Conservation (phyloP, 1,284 basidiomycete species). For the Malassezia globosa region DNA sequence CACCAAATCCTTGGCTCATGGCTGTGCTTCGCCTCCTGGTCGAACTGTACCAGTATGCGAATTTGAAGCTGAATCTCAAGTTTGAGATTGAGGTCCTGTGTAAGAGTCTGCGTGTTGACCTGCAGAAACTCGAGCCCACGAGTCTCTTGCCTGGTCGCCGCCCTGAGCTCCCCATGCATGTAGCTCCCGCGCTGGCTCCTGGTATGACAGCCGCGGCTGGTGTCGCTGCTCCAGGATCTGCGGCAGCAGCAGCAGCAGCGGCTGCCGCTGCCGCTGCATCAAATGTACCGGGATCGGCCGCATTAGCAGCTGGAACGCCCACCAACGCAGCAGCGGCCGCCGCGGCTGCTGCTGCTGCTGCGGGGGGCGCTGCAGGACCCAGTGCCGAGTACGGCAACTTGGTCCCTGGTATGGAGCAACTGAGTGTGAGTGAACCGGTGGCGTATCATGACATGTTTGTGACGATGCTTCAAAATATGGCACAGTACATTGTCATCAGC, state of each 20-base stretch:
- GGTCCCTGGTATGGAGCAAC: slow-evolving; percentile 29
- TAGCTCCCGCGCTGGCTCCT: too few relatives aligned
- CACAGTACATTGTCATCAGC: slow-evolving; percentile 67
- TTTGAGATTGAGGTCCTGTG: slow-evolving; percentile 98
- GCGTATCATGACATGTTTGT: slow-evolving; percentile 51
- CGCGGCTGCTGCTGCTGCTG: slow-evolving; percentile 22
- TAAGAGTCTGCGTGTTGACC: slow-evolving; percentile 76
- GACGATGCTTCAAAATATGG: slow-evolving; percentile 63
- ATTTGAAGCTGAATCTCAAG: slow-evolving; percentile 91
- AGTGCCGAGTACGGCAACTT: slow-evolving; percentile 14
- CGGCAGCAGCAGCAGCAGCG: slow-evolving; percentile 26
- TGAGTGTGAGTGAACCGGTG: slow-evolving; percentile 24
- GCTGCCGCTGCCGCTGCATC: slow-evolving; percentile 22
- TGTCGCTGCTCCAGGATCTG: slow-evolving; percentile 20
- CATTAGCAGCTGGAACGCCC: slow-evolving; percentile 22
- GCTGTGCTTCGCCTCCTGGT: slow-evolving; percentile 80
- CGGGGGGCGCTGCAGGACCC: slow-evolving; percentile 15
- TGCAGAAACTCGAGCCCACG: slow-evolving; percentile 74
- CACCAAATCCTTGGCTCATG: slow-evolving; percentile 97
- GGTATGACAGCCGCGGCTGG: too few relatives aligned
- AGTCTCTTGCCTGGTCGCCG: slow-evolving; percentile 60
- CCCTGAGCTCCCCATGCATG: slow-evolving; percentile 48
- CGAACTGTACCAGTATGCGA: slow-evolving; percentile 92
- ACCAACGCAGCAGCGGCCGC: slow-evolving; percentile 25
- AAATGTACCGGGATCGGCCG: slow-evolving; percentile 23